These are phyloP conservation scores for Penicillium digitatum DNA, from an alignment of 2,329 filamentous ascomycete genomes.

Conservation along the genomic window DNA sequence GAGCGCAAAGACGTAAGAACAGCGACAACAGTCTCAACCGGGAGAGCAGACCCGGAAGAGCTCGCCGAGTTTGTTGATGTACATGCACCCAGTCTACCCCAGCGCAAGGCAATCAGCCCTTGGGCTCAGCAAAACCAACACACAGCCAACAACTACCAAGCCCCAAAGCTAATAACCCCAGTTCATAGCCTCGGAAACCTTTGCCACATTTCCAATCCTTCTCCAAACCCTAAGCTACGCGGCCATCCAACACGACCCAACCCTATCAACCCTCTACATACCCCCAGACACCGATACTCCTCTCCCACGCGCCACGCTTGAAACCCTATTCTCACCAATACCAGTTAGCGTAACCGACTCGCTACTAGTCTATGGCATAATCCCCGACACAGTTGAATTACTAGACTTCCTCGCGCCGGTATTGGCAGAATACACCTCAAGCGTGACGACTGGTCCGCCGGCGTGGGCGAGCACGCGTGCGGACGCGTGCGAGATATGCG, in stretches of 20 bases:
- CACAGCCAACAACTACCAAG: conserved; percentile 5
- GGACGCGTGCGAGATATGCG: conserved; percentile 70
- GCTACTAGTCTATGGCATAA: conserved; percentile 62
- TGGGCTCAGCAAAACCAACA: not conserved
- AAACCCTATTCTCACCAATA: conserved; percentile 52
- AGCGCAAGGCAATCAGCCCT: not conserved
- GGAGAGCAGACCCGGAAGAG: conserved; percentile 56
- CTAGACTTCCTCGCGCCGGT: conserved; percentile 59
- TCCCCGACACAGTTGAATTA: conserved; percentile 47
- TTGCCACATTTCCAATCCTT: conserved; percentile 58
- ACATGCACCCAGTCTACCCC: conserved; percentile 14
- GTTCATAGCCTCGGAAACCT: conserved; percentile 69
- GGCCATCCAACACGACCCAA: conserved; percentile 47
- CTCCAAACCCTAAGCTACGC: conserved; percentile 62
- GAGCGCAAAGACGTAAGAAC: conserved; percentile 11
- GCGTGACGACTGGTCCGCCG: conserved; percentile 59
- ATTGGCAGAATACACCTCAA: conserved; percentile 59
- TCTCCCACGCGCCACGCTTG: conserved; percentile 50
- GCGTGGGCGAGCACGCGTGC: conserved; percentile 57
- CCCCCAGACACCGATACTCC: conserved; percentile 41
- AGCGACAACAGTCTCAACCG: conserved; percentile 8
- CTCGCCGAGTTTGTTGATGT: conserved; percentile 74
- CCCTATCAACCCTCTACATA: conserved; percentile 55
- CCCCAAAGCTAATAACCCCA: conserved; percentile 24
- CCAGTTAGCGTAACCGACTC: conserved; percentile 63